Evolutionary conservation across 1,284 basidiomycete genomes (phyloP), one percentile per base, ranked within the genome.

Genomic region (Puccinia horiana): DNA sequence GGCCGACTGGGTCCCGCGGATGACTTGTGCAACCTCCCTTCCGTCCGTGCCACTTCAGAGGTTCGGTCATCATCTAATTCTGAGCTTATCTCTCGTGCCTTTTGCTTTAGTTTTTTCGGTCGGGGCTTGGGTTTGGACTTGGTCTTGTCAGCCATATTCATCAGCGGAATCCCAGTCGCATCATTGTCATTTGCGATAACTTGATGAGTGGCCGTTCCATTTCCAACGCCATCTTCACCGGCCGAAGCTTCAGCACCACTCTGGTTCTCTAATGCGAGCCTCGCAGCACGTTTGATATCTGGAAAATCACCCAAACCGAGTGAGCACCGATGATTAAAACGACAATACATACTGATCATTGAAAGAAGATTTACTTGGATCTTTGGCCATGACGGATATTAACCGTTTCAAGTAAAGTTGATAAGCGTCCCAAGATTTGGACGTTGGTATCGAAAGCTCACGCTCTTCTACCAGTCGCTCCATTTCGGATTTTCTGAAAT

Each of bases 331-430:
- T 11, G 20, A 40, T n/a, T 35, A 29, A 20, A n/a, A n/a, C n/a
- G 5, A 40, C 18, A 40, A 26, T 40, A 49, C 5, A 32, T 14
- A 29, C 16, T n/a, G 32, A 23, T 37, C 8, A 75, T 47, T 1
- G 35, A 37, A 40, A 61, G 32, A 37, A 65, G 20, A 14, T 70
- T 65, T 29, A 81, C 79, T 81, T 29, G 79, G 73, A 82, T 82
- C 81, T 82, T 86, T 86, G 26, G 85, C 84, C 37, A 84, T 84
- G 23, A 85, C 83, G 44, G 84, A 85, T 67, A 86, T 83, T 76
- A 86, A 70, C 6, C 86, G 77, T 83, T 85, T 86, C 75, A 86
- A 84, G 80, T 86, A 86, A 56, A 84, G 83, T 12, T 85, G 83
- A 58, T 85, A 85, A 29, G 85, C 82, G 77, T 86, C 85, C 85